Evolutionary conservation across 2,329 filamentous ascomycete species (phyloP).

Genomic region (Tympanopsis confertula): DNA sequence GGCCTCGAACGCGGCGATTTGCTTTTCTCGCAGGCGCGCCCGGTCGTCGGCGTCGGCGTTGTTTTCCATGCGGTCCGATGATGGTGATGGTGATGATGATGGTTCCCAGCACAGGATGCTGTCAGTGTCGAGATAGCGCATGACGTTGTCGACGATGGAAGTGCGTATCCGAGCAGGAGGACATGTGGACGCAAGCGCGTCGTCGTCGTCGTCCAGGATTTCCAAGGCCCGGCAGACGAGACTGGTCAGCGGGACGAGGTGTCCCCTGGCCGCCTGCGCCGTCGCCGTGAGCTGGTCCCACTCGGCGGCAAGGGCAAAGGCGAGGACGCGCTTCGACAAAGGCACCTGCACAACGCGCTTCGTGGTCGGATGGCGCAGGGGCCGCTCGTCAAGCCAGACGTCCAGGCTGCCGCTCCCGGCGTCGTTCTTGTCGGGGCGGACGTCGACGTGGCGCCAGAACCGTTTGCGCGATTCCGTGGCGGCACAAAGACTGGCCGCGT

Average conservation of each 20-base stretch:
- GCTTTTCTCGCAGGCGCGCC: conserved; percentile 58
- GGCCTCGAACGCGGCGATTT: conserved; percentile 56
- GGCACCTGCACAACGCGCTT: conserved; percentile 66
- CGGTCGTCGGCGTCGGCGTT: conserved; percentile 31
- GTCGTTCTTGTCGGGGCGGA: background rate
- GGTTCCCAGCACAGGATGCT: conserved; percentile 84
- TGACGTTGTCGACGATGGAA: conserved; percentile 53
- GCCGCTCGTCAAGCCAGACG: conserved; percentile 66
- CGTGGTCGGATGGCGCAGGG: conserved; percentile 65
- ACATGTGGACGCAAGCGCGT: conserved; percentile 4
- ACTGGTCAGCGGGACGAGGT: conserved; percentile 83
- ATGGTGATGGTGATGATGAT: conserved; percentile 32
- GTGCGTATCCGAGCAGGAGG: conserved; percentile 39
- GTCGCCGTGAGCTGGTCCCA: conserved; percentile 79
- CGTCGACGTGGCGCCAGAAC: conserved; percentile 7
- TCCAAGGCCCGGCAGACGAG: conserved; percentile 75
- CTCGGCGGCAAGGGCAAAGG: conserved; percentile 76
- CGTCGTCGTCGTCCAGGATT: conserved; percentile 56
- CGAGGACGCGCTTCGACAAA: conserved; percentile 65
- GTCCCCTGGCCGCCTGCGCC: conserved; percentile 72
- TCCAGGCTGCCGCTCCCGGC: conserved; percentile 41
- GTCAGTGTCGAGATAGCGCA: conserved; percentile 87
- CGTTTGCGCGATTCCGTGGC: conserved; percentile 7
- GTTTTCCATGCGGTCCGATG: conserved; percentile 28
- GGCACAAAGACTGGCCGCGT: conserved; percentile 1